These are phyloP conservation scores for Fonsecaea pedrosoi DNA, from an alignment of 2,329 filamentous ascomycete genomes.

Conservation along the genomic window DNA sequence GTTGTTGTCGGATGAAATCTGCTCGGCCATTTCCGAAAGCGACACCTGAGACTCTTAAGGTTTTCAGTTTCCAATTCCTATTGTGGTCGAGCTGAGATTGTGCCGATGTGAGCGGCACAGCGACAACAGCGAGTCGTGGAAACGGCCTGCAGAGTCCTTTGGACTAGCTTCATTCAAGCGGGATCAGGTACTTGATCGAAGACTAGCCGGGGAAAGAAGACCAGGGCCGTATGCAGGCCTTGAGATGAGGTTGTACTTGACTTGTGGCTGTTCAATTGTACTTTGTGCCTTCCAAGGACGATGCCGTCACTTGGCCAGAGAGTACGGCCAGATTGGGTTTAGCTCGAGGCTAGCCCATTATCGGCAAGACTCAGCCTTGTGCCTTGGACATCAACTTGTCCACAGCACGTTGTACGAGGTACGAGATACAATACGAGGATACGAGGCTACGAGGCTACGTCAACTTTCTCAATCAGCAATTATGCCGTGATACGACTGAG, in stretches of 20 bases:
- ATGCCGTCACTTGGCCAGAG: neutral
- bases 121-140: neutral
- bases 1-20: neutral
- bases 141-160: neutral
- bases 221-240: neutral
- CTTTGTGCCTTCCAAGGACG: neutral
- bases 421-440: too few relatives aligned
- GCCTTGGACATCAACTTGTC: neutral
- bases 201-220: neutral
- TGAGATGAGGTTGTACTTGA: neutral
- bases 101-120: neutral
- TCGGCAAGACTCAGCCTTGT: neutral
- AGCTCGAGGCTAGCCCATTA: neutral
- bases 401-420: too few relatives aligned
- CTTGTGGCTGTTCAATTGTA: neutral
- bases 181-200: neutral
- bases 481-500: too few relatives aligned
- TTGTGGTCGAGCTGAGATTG: neutral
- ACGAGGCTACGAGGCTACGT: too few relatives aligned
- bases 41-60: neutral
- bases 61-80: neutral
- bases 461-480: neutral
- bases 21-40: neutral
- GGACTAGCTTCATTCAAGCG: neutral
- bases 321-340: neutral